phyloP scores from a whole-genome alignment of 1,139 yeast species.

The Lodderomyces orthopsilosis region DNA sequence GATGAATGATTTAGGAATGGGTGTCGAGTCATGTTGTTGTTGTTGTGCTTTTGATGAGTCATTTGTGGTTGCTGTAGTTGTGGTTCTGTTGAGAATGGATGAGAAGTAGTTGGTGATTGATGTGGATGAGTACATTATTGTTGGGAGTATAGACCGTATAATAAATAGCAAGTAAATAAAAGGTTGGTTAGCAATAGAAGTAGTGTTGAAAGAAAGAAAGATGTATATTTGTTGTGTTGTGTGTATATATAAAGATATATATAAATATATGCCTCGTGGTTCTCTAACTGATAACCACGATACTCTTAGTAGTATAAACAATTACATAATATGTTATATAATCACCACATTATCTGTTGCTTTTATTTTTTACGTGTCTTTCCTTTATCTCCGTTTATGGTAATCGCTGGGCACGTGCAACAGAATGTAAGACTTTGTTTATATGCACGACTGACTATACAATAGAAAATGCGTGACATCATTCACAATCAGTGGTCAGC shows the following conservation, averaged over 20 bases:
- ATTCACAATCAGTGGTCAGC: too few relatives aligned
- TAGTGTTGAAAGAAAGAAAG: neutral
- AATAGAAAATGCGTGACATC: neutral
- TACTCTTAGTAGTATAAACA: neutral
- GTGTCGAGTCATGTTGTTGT: neutral
- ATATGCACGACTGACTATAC: neutral
- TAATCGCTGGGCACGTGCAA: too few relatives aligned
- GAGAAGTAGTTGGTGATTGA: slow-evolving; percentile 1
- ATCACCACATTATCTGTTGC: neutral
- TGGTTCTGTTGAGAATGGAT: neutral
- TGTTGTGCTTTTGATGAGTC: neutral
- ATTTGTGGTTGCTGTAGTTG: neutral
- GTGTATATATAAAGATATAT: neutral
- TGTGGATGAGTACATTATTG: neutral
- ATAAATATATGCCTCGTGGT: neutral
- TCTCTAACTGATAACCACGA: neutral
- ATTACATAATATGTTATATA: slow-evolving; percentile 1
- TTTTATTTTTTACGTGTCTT: neutral
- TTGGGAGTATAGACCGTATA: too few relatives aligned
- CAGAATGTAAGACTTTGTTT: neutral
- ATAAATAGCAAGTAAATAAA: neutral
- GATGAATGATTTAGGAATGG: neutral
- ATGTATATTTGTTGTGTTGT: neutral
- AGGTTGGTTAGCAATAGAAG: neutral
- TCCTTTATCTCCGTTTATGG: neutral